A percentile compares a stretch with the other conserved stretches of the same genome.
Evolutionary conservation across 1,139 yeast species (phyloP).

Genomic region (Blastobotrys serpentis): DNA sequence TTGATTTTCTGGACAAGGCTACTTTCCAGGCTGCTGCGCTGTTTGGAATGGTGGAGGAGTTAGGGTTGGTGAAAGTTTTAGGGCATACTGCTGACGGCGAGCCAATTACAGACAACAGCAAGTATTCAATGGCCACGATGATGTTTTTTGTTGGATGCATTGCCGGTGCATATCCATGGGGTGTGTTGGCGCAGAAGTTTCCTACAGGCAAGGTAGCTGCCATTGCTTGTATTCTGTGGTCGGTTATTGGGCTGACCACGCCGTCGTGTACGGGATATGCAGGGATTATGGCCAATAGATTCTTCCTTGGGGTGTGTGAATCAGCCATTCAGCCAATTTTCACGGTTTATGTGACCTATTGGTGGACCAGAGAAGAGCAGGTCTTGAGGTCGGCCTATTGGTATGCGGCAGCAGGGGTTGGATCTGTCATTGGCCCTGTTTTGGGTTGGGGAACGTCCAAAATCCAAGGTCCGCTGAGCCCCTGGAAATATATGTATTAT

Average conservation of each 20-base stretch:
- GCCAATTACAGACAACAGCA: constrained; percentile 38
- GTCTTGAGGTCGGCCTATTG: constrained; percentile 15
- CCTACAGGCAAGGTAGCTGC: constrained; percentile 47
- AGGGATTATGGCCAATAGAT: constrained; percentile 17
- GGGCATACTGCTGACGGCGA: constrained; percentile 32
- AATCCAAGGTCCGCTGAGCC: constrained; percentile 15
- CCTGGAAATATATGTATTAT: constrained; percentile 21
- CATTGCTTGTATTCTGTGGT: constrained; percentile 19
- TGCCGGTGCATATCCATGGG: constrained; percentile 45
- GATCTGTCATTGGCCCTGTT: constrained; percentile 14
- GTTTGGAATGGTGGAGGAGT: constrained; percentile 15
- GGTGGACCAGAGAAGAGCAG: constrained; percentile 21
- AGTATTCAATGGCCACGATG: constrained; percentile 49
- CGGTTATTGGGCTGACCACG: constrained; percentile 16
- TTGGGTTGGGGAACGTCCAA: constrained; percentile 15
- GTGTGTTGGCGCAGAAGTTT: constrained; percentile 48
- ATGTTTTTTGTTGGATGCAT: constrained; percentile 49
- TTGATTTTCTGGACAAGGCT: constrained; percentile 39
- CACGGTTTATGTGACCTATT: constrained; percentile 18
- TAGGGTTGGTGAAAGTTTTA: constrained; percentile 7
- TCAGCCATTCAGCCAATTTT: constrained; percentile 20
- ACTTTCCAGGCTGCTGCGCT: constrained; percentile 12
- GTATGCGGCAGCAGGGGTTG: constrained; percentile 16
- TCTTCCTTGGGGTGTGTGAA: constrained; percentile 20
- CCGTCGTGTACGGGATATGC: constrained; percentile 16